phyloP scores from a whole-genome alignment of 176 grass and related monocot genomes.

The Bolboschoenus planiculmis region DNA sequence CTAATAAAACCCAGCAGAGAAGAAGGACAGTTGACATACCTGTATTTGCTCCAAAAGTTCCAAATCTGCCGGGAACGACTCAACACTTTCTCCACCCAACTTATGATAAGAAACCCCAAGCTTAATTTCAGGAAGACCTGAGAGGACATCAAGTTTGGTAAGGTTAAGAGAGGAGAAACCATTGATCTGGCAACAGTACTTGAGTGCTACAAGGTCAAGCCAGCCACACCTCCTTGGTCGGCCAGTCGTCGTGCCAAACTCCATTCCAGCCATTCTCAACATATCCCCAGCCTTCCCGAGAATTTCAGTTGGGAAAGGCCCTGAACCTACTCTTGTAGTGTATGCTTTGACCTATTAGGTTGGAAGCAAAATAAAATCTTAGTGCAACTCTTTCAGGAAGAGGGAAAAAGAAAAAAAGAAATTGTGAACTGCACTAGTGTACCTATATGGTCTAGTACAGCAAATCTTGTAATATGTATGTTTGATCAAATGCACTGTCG shows the following conservation, averaged over 20 bases:
- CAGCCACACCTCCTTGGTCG: slow-evolving; percentile 84
- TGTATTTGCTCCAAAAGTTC: slow-evolving; percentile 57
- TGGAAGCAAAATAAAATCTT: background rate
- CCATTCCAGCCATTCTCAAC: slow-evolving; percentile 67
- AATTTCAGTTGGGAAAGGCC: slow-evolving; percentile 84
- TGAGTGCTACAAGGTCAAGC: slow-evolving; percentile 85
- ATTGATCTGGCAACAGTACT: slow-evolving; percentile 81
- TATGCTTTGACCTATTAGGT: slow-evolving; percentile 80
- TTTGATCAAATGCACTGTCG: background rate
- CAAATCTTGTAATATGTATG: background rate
- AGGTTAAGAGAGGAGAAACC: slow-evolving; percentile 89
- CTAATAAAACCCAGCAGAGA: background rate
- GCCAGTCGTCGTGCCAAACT: slow-evolving; percentile 86
- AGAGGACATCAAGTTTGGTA: slow-evolving; percentile 80
- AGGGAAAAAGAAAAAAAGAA: background rate
- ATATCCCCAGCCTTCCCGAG: slow-evolving; percentile 57
- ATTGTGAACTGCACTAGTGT: background rate
- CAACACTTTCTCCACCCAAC: slow-evolving; percentile 30
- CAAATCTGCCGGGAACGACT: slow-evolving; percentile 70
- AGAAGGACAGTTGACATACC: slow-evolving; percentile 15
- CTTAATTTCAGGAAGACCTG: slow-evolving; percentile 70
- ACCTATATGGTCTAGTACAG: background rate
- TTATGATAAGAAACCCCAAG: slow-evolving; percentile 53
- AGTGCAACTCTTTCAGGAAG: background rate
- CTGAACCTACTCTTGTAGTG: slow-evolving; percentile 84